These are phyloP conservation scores for Apostasia ramifera DNA, from an alignment of 106 monocot genomes.

Conservation along the genomic window DNA sequence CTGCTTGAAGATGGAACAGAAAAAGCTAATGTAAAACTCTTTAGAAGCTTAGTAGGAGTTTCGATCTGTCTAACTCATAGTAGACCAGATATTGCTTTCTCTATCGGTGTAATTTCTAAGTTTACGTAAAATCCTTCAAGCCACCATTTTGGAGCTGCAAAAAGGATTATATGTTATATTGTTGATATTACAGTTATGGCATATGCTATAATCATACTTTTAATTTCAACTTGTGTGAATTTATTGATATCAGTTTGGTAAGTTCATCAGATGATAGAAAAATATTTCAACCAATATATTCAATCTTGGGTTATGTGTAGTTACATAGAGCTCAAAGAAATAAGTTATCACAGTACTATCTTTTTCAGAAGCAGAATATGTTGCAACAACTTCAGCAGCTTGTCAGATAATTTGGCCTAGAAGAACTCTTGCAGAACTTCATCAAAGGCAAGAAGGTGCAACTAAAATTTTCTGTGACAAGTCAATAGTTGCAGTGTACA, in stretches of 20 bases:
- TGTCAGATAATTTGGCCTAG: conserved; percentile 3
- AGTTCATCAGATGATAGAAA: background rate
- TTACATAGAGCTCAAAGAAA: background rate
- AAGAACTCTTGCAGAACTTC: conserved; percentile 1
- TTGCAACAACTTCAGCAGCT: background rate
- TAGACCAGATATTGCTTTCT: conserved; percentile 1
- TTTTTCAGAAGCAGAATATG: background rate
- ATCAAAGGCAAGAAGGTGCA: background rate
- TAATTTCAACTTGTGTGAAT: too few relatives aligned
- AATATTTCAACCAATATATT: background rate
- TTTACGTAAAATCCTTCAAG: conserved; percentile 1
- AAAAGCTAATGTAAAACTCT: background rate
- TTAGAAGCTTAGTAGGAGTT: conserved; percentile 3
- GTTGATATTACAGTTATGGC: background rate
- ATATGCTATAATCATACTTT: background rate
- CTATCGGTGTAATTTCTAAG: background rate
- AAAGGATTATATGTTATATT: background rate
- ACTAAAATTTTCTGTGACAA: conserved; percentile 9
- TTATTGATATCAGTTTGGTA: background rate
- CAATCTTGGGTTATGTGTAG: background rate
- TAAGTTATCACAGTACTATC: background rate
- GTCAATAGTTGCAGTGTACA: background rate
- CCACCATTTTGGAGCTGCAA: too few relatives aligned
- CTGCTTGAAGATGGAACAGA: background rate
- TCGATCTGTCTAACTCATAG: conserved; percentile 1